phyloP scores from a whole-genome alignment of 768 basidiomycete genomes.

The Piloderma croceum region DNA sequence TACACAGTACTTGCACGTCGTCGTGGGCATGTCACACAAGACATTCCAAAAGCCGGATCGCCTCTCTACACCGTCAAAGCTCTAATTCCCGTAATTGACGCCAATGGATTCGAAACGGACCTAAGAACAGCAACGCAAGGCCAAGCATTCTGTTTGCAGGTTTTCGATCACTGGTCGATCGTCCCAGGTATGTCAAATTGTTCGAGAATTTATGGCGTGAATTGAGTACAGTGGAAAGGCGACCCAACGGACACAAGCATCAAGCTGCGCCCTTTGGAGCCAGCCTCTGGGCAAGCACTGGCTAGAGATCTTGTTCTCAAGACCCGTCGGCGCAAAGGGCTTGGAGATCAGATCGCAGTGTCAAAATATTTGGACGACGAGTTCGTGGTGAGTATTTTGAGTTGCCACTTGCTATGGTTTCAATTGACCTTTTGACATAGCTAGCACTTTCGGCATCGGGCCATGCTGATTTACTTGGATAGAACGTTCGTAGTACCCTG shows the following conservation, averaged over 20 bases:
- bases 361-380: slow-evolving; percentile 97
- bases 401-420: slow-evolving; percentile 4
- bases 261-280: slow-evolving; percentile 92
- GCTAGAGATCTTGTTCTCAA: slow-evolving; percentile 95
- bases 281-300: slow-evolving; percentile 92
- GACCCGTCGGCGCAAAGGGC: slow-evolving; percentile 91
- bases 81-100: slow-evolving; percentile 95
- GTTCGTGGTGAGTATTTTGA: slow-evolving; percentile 65
- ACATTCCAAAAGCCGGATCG: slow-evolving; percentile 96
- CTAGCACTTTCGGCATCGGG: slow-evolving; percentile 92
- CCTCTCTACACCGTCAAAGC: slow-evolving; percentile 98
- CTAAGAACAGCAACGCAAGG: slow-evolving; percentile 96
- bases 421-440: slow-evolving; percentile 34
- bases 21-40: slow-evolving; percentile 98
- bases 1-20: slow-evolving; percentile 98
- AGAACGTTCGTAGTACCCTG: slow-evolving; percentile 19
- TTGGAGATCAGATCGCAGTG: slow-evolving; percentile 95
- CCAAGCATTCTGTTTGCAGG: slow-evolving; percentile 96
- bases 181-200: slow-evolving; percentile 70
- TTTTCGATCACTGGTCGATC: slow-evolving; percentile 98
- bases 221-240: slow-evolving; percentile 40
- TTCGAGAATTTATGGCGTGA: neutral
- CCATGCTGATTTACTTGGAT: slow-evolving; percentile 88
- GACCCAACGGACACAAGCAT: slow-evolving; percentile 98
- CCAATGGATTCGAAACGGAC: slow-evolving; percentile 98